Conservation (phyloP, 768 basidiomycete genomes). For the Suillus weaverae region DNA sequence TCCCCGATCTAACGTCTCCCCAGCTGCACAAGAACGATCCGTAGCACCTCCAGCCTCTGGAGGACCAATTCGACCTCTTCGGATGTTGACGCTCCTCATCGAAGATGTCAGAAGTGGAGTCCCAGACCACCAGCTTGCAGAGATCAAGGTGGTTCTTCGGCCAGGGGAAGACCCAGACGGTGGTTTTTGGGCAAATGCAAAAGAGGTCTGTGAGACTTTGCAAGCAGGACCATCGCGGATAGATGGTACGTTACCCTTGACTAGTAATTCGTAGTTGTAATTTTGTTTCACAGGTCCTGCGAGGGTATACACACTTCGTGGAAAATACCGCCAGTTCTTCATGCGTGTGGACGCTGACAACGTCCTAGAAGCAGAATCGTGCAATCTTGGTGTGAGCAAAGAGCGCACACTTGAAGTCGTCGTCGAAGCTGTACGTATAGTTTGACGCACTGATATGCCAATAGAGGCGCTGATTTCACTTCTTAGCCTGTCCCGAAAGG, state of each 20-base stretch:
- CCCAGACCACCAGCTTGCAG: conserved; percentile 59
- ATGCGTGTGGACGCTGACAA: conserved; percentile 57
- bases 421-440: conserved; percentile 54
- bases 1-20: not conserved
- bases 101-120: conserved; percentile 57
- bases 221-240: conserved; percentile 65
- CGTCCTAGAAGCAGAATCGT: conserved; percentile 48
- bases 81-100: conserved; percentile 69
- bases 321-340: conserved; percentile 68
- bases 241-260: conserved; percentile 48
- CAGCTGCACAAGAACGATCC: conserved; percentile 13
- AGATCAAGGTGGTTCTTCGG: conserved; percentile 62
- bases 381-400: conserved; percentile 55
- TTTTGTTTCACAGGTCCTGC: conserved; percentile 52
- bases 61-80: conserved; percentile 26
- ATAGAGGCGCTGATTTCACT: conserved; percentile 9
- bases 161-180: conserved; percentile 47
- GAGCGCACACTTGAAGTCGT: conserved; percentile 57
- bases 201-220: conserved; percentile 56
- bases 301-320: conserved; percentile 63
- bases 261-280: conserved; percentile 6
- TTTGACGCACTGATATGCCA: not conserved
- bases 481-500: conserved; percentile 28
- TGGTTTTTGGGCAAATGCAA: conserved; percentile 72
- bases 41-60: conserved; percentile 13